phyloP scores from a whole-genome alignment of 2,329 filamentous ascomycete genomes.

The Aspergillus luchuensis region DNA sequence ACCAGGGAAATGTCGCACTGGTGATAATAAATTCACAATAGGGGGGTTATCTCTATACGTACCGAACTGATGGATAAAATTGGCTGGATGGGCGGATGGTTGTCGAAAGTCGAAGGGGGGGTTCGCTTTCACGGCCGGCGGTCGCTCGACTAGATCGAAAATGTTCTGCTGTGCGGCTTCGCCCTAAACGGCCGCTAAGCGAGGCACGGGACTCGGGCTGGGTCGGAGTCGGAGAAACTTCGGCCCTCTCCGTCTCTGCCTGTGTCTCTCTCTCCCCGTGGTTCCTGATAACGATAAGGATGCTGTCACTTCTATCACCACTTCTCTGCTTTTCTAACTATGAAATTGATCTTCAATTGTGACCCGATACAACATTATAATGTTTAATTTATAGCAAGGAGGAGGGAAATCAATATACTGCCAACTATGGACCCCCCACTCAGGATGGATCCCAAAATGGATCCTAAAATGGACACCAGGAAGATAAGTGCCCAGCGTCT shows the following conservation, averaged over 20 bases:
- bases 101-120: constrained; percentile 46
- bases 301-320: background rate
- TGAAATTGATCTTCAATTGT: too few relatives aligned
- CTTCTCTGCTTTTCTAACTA: too few relatives aligned
- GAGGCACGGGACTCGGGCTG: constrained; percentile 32
- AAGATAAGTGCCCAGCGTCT: constrained; percentile 54
- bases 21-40: constrained; percentile 17
- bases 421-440: background rate
- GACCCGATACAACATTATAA: background rate
- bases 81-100: constrained; percentile 36
- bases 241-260: background rate
- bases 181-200: constrained; percentile 42
- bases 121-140: constrained; percentile 37
- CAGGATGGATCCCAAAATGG: constrained; percentile 5
- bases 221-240: constrained; percentile 22
- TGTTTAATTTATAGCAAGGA: background rate
- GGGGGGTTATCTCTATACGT: constrained; percentile 31
- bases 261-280: background rate
- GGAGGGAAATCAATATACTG: background rate
- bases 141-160: constrained; percentile 38
- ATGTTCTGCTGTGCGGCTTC: constrained; percentile 43
- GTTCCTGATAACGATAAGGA: constrained; percentile 20
- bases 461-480: constrained; percentile 26
- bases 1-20: background rate
- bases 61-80: constrained; percentile 43